These are phyloP conservation scores for Pilasporangium apinafurcum DNA, from an alignment of 352 stramenopile species.

Conservation along the genomic window DNA sequence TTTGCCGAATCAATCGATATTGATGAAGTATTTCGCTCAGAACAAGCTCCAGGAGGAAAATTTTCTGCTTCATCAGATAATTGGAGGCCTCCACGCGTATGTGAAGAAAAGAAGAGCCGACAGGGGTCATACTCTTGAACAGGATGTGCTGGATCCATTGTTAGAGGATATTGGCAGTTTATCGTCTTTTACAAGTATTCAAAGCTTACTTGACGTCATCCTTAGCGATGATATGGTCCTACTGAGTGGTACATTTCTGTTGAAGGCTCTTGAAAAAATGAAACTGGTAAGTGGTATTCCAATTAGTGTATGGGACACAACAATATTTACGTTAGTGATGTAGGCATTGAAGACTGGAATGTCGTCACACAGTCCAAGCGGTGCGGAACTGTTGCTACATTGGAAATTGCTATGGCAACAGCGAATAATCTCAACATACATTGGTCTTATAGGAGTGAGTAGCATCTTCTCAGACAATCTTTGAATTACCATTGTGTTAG, in stretches of 20 bases:
- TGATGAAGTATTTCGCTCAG: conserved; percentile 84
- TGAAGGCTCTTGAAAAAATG: conserved; percentile 58
- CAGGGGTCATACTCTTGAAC: conserved; percentile 26
- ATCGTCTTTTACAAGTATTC: conserved; percentile 54
- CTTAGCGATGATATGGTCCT: conserved; percentile 48
- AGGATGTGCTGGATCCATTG: conserved; percentile 42
- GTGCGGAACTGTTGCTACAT: conserved; percentile 45
- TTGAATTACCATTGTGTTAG: neutral
- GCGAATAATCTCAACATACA: conserved; percentile 53
- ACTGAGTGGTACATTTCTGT: conserved; percentile 48
- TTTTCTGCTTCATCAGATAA: conserved; percentile 79
- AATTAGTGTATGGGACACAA: neutral
- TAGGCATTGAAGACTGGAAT: conserved; percentile 52
- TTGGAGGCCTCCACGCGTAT: conserved; percentile 60
- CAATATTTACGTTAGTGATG: neutral
- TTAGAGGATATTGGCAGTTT: conserved; percentile 63
- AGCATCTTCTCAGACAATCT: neutral
- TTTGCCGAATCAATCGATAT: conserved; percentile 44
- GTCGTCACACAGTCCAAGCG: conserved; percentile 48
- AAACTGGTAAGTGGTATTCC: conserved; percentile 28
- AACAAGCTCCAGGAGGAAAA: conserved; percentile 85
- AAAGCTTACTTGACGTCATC: conserved; percentile 70
- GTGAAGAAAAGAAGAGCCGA: conserved; percentile 55
- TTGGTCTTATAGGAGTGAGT: conserved; percentile 50
- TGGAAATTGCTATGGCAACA: conserved; percentile 71